Percentiles rank a stretch among this genome's conserved stretches.
These are phyloP conservation scores for Colletotrichum echinochloae DNA, from an alignment of 2,329 filamentous ascomycete species.

Conservation along the genomic window DNA sequence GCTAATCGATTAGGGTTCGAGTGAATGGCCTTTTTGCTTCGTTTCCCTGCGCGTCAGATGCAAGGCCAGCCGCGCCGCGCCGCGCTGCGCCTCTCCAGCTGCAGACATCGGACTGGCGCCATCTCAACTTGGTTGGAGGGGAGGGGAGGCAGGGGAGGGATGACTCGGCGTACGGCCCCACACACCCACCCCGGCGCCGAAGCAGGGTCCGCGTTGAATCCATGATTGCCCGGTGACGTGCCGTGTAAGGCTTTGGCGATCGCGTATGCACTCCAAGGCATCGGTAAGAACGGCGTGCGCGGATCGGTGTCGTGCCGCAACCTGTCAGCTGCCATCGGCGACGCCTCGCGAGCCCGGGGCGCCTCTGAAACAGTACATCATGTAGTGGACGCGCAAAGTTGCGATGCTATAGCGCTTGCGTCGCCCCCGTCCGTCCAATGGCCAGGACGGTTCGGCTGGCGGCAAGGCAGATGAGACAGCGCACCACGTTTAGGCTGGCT, in stretches of 20 bases:
- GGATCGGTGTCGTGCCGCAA: not conserved
- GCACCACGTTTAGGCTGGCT: conserved; percentile 22
- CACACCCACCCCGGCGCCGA: conserved; percentile 8
- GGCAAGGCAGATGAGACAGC: conserved; percentile 31
- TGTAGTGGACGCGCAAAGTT: conserved; percentile 15
- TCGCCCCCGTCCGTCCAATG: conserved; percentile 18
- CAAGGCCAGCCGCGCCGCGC: not conserved
- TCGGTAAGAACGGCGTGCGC: not conserved
- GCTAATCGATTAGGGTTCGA: not conserved
- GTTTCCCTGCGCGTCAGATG: not conserved
- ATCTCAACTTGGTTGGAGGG: conserved; percentile 1
- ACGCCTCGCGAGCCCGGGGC: not conserved
- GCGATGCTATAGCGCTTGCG: conserved; percentile 29
- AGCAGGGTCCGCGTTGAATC: not conserved
- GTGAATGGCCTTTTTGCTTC: not conserved
- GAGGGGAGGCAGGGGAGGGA: not conserved
- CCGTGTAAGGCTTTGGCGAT: not conserved
- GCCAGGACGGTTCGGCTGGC: conserved; percentile 16
- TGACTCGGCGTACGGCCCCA: conserved; percentile 23
- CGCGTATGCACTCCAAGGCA: not conserved
- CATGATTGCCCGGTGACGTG: conserved; percentile 6
- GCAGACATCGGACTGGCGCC: conserved; percentile 10
- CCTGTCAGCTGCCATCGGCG: not conserved
- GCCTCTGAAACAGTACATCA: conserved; percentile 19
- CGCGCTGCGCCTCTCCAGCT: conserved; percentile 12